A percentile compares a stretch with the other conserved stretches of the same genome.
Conservation (phyloP, 2,329 filamentous ascomycete genomes). For the Penicillium sp. region DNA sequence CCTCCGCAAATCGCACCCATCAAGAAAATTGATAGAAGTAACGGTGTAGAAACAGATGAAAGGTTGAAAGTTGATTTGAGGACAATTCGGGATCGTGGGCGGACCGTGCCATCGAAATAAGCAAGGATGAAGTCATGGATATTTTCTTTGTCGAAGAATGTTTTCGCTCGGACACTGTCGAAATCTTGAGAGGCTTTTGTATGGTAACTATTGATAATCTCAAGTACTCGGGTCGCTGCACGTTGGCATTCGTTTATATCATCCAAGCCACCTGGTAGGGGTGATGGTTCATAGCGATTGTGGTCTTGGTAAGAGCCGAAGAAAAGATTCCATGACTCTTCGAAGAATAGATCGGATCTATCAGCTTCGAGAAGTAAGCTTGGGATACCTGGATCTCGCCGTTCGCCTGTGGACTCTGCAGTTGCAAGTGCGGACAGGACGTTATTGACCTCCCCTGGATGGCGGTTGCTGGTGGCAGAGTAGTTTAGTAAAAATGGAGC, state of each 20-base stretch:
- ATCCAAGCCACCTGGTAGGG: constrained; percentile 4
- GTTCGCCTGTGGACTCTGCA: constrained; percentile 4
- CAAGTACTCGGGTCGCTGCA: background rate
- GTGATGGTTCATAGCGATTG: background rate
- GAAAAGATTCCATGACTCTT: constrained; percentile 17
- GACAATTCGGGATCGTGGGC: constrained; percentile 20
- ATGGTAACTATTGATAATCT: background rate
- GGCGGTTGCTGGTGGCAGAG: constrained; percentile 11
- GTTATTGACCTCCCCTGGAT: constrained; percentile 15
- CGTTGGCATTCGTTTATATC: background rate
- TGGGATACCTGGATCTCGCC: constrained; percentile 6
- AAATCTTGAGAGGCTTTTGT: background rate
- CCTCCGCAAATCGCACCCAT: constrained; percentile 13
- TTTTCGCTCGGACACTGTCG: background rate
- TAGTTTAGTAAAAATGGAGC: constrained; percentile 21
- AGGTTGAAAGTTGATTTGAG: constrained; percentile 17
- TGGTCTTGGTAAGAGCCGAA: constrained; percentile 4
- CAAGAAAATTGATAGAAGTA: constrained; percentile 9
- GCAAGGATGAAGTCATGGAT: constrained; percentile 12
- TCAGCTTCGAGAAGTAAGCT: constrained; percentile 7
- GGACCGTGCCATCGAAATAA: constrained; percentile 20
- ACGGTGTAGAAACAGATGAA: background rate
- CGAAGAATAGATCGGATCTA: background rate
- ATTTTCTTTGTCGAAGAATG: constrained; percentile 11
- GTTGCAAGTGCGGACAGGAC: constrained; percentile 16